phyloP scores from a whole-genome alignment of 1,139 yeast genomes.

The Meyerozyma sp. region DNA sequence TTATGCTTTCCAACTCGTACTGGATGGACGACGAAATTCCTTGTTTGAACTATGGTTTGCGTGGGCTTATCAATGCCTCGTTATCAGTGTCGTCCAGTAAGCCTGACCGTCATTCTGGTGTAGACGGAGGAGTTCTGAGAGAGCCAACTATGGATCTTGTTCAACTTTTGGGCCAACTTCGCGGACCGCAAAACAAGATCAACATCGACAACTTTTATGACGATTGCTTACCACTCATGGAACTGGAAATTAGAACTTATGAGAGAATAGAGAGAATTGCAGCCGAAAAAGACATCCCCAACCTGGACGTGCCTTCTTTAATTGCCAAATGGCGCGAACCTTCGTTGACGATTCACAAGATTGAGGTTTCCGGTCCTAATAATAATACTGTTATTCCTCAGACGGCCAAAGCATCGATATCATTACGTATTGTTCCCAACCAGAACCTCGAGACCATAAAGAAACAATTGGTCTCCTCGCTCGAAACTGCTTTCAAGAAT shows the following conservation, averaged over 20 bases:
- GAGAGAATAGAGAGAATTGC: slow-evolving; percentile 50
- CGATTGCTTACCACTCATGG: slow-evolving; percentile 51
- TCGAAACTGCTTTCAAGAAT: slow-evolving; percentile 38
- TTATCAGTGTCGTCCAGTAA: slow-evolving; percentile 63
- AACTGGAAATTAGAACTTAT: slow-evolving; percentile 55
- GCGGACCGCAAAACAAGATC: slow-evolving; percentile 47
- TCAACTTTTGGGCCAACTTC: slow-evolving; percentile 59
- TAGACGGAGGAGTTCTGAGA: slow-evolving; percentile 85
- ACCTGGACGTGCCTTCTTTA: slow-evolving; percentile 45
- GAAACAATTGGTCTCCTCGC: slow-evolving; percentile 37
- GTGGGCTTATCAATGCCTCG: slow-evolving; percentile 86
- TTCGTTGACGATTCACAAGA: slow-evolving; percentile 81
- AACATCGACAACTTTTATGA: slow-evolving; percentile 67
- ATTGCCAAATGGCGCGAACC: slow-evolving; percentile 91
- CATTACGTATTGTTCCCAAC: slow-evolving; percentile 85
- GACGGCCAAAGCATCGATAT: slow-evolving; percentile 66
- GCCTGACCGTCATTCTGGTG: slow-evolving; percentile 94
- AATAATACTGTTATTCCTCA: slow-evolving; percentile 89
- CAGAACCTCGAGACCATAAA: slow-evolving; percentile 66
- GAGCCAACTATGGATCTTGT: slow-evolving; percentile 90
- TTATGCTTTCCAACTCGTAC: slow-evolving; percentile 81
- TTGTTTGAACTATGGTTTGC: slow-evolving; percentile 85
- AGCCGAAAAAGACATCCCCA: slow-evolving; percentile 14
- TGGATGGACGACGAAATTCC: slow-evolving; percentile 92
- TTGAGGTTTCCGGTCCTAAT: slow-evolving; percentile 85